phyloP scores from a whole-genome alignment of 768 basidiomycete species.

The Podaxis carcinomalis region DNA sequence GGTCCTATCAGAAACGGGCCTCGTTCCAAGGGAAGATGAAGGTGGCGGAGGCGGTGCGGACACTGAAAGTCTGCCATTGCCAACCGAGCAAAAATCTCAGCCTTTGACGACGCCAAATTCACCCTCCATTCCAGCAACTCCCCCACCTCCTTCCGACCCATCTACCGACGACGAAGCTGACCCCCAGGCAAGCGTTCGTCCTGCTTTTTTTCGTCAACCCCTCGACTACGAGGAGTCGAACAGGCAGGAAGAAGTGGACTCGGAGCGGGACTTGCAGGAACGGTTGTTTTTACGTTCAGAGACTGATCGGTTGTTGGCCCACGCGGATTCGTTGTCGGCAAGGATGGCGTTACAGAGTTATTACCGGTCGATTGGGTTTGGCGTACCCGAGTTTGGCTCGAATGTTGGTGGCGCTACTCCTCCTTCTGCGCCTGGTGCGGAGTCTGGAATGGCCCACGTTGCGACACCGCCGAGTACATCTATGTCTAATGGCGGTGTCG shows the following conservation, averaged over 20 bases:
- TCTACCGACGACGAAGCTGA: conserved; percentile 3
- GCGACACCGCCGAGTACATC: not conserved
- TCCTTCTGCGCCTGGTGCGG: not conserved
- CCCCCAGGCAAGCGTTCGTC: not conserved
- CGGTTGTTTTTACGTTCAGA: conserved; percentile 27
- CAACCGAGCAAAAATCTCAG: not conserved
- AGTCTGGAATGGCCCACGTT: not conserved
- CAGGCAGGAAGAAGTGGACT: not conserved
- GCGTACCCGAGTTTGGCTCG: not conserved
- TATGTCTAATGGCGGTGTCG: not conserved
- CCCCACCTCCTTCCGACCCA: conserved; percentile 2
- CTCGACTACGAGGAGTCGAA: not conserved
- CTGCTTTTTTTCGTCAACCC: not conserved
- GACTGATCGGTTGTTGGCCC: conserved; percentile 25
- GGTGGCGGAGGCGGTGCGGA: not conserved
- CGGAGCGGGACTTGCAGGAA: conserved; percentile 48
- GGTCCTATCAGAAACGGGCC: not conserved
- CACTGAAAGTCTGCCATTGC: not conserved
- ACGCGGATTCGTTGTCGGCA: conserved; percentile 53
- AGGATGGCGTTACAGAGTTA: conserved; percentile 60
- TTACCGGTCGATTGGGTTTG: conserved; percentile 28
- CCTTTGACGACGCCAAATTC: not conserved
- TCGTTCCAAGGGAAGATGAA: not conserved
- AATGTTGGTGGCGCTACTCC: not conserved
- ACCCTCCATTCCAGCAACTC: not conserved